Base-by-base conservation (phyloP, 179 eudicot genomes). In the Nepenthes alata region DNA sequence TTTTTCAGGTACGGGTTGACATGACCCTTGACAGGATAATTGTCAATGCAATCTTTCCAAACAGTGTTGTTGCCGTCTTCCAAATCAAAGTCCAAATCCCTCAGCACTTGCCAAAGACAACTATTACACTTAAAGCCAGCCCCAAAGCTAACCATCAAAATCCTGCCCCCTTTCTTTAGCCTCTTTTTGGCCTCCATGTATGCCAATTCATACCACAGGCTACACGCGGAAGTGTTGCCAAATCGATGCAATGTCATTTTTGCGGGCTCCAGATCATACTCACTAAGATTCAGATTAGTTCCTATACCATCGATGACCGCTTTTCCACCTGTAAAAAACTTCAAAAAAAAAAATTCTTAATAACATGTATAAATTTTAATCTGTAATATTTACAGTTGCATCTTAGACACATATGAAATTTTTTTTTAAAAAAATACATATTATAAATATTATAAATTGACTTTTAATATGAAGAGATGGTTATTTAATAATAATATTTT, bases 181-280 rank as follows among this genome's bases (percentile, higher is more conserved):
- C 93, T 71, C 75, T 72, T 81, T 61, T 90, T 90, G 0, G 93
- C 85, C 72, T 88, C 93, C 97, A 87, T 90, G 58, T 90, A 90
- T 0, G 78, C 93, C 59, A 90, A 52, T 0, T 85, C 97, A 58
- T 90, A 90, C 97, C 97, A 90, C 7, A 90, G 57, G 68, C 97
- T 90, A 56, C 93, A 70, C 2, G 97, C 97, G 0, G 95, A 90
- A 3, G 97, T 90, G 76, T 90, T 90, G 14, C 97, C 97, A 11
- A 80, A 90, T 37, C 97, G 60, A 49, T 90, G 97, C 0, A 90
- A 71, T n/a, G 97, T 90, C 97, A 90, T 90, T 67, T 93, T 72
- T 0, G 97, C 86, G 35, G 97, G 89, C 76, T 90, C 95, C 4
- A 90, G 67, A 52, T 90, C 90, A 4, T 67, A 74, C 62, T 87